Evolutionary conservation across 768 basidiomycete species (phyloP).

Genomic region (Austroboletus eburneus): DNA sequence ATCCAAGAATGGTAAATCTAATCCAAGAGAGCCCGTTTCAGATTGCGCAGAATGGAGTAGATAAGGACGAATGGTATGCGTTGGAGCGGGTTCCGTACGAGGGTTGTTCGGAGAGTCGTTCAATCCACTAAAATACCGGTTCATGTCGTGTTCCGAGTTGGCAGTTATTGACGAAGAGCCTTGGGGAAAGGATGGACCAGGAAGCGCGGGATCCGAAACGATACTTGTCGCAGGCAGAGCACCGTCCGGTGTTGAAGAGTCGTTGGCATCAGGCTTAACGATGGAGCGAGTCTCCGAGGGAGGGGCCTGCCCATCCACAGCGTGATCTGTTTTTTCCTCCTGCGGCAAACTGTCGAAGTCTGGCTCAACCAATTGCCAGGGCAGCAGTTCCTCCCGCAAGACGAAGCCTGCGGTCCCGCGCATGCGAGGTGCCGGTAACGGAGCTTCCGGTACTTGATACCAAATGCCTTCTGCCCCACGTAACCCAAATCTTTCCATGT

Average conservation of each 20-base stretch:
- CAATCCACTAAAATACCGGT: slow-evolving; percentile 26
- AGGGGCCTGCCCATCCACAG: not conserved
- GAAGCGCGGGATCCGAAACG: not conserved
- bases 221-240: not conserved
- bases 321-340: not conserved
- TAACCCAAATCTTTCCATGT: not conserved
- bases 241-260: not conserved
- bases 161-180: not conserved
- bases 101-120: slow-evolving; percentile 19
- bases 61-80: slow-evolving; percentile 10
- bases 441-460: not conserved
- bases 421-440: slow-evolving; percentile 2
- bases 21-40: slow-evolving; percentile 1
- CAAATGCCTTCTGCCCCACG: slow-evolving; percentile 2
- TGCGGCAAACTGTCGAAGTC: not conserved
- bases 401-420: slow-evolving; percentile 9
- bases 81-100: not conserved
- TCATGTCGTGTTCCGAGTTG: slow-evolving; percentile 22
- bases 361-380: slow-evolving; percentile 15
- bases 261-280: not conserved
- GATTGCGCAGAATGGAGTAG: not conserved
- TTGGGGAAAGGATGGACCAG: not conserved
- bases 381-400: slow-evolving; percentile 3
- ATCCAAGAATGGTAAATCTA: slow-evolving; percentile 5
- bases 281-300: not conserved